phyloP scores from a whole-genome alignment of 345 rosid species.

The Hibiscus mutabilis region DNA sequence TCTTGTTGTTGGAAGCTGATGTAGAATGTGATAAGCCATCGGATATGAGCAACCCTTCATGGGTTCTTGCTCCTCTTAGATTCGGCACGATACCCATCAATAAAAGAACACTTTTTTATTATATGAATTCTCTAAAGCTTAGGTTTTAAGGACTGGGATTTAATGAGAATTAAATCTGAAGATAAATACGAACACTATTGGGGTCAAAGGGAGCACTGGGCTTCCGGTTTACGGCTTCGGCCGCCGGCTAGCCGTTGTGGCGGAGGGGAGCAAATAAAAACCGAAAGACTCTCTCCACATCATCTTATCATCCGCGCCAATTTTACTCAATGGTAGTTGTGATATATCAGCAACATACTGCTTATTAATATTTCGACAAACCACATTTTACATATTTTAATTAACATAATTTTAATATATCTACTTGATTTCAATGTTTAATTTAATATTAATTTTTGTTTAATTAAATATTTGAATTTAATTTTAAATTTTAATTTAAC shows the following conservation, averaged over 20 bases:
- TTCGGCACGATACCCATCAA: constrained; percentile 51
- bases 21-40: constrained; percentile 27
- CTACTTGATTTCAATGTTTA: too few relatives aligned
- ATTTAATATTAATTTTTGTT: too few relatives aligned
- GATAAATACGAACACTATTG: neutral
- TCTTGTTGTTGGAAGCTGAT: constrained; percentile 35
- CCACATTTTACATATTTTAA: too few relatives aligned
- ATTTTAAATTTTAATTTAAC: too few relatives aligned
- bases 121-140: neutral
- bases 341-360: too few relatives aligned
- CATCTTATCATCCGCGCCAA: too few relatives aligned
- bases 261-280: neutral
- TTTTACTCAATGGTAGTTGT: too few relatives aligned
- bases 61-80: constrained; percentile 50
- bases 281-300: neutral
- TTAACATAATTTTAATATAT: too few relatives aligned
- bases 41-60: constrained; percentile 22
- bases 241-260: neutral
- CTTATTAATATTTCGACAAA: too few relatives aligned
- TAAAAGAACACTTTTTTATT: too few relatives aligned
- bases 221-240: neutral
- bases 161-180: neutral
- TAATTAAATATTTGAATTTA: too few relatives aligned
- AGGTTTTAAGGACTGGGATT: too few relatives aligned
- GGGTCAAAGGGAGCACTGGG: neutral